phyloP scores from a whole-genome alignment of 768 basidiomycete species.

The Crepidotus variabilis region DNA sequence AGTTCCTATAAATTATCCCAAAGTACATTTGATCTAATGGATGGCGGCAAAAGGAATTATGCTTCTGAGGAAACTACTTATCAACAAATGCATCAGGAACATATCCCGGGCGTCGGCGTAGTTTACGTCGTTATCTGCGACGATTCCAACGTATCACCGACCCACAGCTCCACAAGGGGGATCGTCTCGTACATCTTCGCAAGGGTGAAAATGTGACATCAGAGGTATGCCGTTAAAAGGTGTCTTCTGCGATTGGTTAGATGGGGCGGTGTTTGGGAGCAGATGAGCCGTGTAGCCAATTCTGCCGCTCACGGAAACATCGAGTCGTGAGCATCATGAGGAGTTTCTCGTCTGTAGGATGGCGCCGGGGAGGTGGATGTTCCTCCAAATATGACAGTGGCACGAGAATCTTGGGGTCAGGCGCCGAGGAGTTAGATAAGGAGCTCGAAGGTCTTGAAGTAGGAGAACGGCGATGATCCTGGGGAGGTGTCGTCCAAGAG shows the following conservation, averaged over 20 bases:
- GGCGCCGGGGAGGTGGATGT: conserved; percentile 58
- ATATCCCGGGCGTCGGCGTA: neutral
- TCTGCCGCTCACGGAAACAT: conserved; percentile 17
- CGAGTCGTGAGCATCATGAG: conserved; percentile 34
- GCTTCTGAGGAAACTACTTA: neutral
- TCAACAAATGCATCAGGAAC: neutral
- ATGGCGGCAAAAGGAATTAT: neutral
- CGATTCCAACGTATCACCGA: neutral
- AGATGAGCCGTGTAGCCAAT: conserved; percentile 3
- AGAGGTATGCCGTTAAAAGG: neutral
- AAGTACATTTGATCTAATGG: neutral
- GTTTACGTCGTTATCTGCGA: neutral
- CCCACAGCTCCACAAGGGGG: neutral
- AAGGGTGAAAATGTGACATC: neutral
- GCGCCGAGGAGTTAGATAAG: conserved; percentile 25
- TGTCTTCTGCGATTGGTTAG: neutral
- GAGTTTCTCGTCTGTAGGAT: conserved; percentile 57
- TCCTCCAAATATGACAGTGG: conserved; percentile 69
- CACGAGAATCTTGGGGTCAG: conserved; percentile 43
- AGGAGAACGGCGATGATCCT: conserved; percentile 9
- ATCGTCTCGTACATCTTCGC: neutral
- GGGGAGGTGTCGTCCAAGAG: conserved; percentile 11
- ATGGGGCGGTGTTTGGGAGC: neutral
- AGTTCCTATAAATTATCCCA: neutral
- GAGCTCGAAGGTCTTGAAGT: conserved; percentile 15